Evolutionary conservation across 1,139 yeast genomes (phyloP), one percentile per base, ranked within the genome.

Genomic region (Zygoascus hellenicus): DNA sequence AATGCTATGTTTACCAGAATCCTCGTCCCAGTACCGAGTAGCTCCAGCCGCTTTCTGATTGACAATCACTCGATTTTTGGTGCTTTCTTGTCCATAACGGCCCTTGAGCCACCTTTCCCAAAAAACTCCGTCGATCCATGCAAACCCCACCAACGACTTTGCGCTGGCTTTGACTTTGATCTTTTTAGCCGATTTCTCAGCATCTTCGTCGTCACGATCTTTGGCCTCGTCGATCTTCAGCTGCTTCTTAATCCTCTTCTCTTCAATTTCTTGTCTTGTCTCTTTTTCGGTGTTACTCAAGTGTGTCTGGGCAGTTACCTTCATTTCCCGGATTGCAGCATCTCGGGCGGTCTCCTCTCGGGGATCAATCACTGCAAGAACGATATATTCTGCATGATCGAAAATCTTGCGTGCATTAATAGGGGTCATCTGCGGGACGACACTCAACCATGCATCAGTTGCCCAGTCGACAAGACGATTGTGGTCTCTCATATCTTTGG

Each of bases 341-440:
- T 54, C 58, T 15, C 59, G 58, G 9, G 52, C 54, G 7, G 51
- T 55, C 33, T 51, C 53, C 29, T 62, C 59, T 11, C 63, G 54
- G n/a, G 66, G 64, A 48, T 67, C 67, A 22, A 66, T 54, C 17
- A 66, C 53, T 1, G 61, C 68, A 32, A 67, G 53, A 14, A 63
- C 68, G 13, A 67, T 63, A 33, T 58, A 56, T 17, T 59, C 54
- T 11, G 62, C 58, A 36, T 59, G 54, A 14, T 54, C 52, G 48
- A 66, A 58, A 11, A 66, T 55, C 33, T 64, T 68, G 33, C 57
- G 52, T 11, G 64, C 63, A 47, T 63, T 67, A 13, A 57, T 56
- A 6, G 68, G 66, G 3, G 68, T 63, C 34, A 67, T 53, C 50
- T 67, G 69, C 5, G 71, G 69, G 9, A 64, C 66, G 35, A 63